Base-by-base conservation (phyloP, 2,329 filamentous ascomycete species). In the Trichoderma sp. region DNA sequence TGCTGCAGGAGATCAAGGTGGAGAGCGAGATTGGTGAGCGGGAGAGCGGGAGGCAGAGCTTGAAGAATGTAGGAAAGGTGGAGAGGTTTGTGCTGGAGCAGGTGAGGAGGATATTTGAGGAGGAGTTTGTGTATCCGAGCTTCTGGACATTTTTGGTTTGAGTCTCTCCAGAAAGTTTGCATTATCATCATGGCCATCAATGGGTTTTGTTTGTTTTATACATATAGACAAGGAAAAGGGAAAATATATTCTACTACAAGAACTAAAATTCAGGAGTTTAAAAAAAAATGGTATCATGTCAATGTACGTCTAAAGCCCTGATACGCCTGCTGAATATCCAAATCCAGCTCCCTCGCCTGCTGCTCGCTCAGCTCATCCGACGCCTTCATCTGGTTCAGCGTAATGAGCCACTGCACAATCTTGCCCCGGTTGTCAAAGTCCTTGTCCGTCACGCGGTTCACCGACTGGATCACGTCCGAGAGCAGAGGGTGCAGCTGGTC, bases 1-100 rank as follows among this genome's bases (percentile, higher is more conserved):
- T 98, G 69, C 81, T 99, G 68, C 93, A 97, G 79, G 93, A 98
- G 81, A 97, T 99, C 75, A 90, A 91, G 73, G 95, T 99, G 7
- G 96, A 99, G 80, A 98, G 95, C 79, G 96, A 99, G 81, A 99
- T 99, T 79, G 96, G 96, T 7, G 91, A 96, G 78, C 89, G 94
- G 73, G 94, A 96, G 76, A 91, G 92, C 70, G 93, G 93, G 31
- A 97, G 96, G 82, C 95, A 97, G 82, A 96, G 95, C 58, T 83
- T 99, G 70, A 98, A 97, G 85, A 99, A 99, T 79, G 95, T 99
- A 61, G 95, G 96, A 70, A 99, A 99, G 84, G 96, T 99, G 69
- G 96, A 99, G 83, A 92, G 93, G 75, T 99, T 99, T 79, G 93
- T 99, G 68, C 85, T 99, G 70, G 95, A 98, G 79, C 95, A 98